Conservation (phyloP, 2,329 filamentous ascomycete species). For the Fusarium sp. region DNA sequence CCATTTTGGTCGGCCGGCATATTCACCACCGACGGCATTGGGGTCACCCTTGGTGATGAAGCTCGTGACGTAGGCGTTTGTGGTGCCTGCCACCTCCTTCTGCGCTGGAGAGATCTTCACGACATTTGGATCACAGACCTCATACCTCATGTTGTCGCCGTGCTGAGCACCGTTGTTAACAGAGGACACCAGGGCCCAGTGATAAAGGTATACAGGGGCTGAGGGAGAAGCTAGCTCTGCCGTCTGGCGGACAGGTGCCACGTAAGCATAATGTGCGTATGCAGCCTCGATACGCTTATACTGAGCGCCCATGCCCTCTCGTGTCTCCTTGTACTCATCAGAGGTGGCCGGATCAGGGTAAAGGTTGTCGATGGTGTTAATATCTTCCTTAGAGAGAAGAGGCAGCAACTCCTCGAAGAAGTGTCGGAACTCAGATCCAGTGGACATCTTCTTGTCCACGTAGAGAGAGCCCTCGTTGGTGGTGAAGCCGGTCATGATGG, state of each 20-base stretch:
- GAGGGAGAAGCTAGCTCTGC: constrained; percentile 45
- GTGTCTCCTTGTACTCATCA: constrained; percentile 52
- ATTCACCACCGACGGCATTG: constrained; percentile 47
- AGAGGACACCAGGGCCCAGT: constrained; percentile 60
- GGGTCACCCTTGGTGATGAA: constrained; percentile 61
- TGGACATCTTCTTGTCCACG: constrained; percentile 63
- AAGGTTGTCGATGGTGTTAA: constrained; percentile 64
- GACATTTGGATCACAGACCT: constrained; percentile 54
- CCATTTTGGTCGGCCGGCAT: constrained; percentile 50
- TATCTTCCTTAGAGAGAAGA: constrained; percentile 61
- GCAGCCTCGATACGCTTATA: constrained; percentile 67
- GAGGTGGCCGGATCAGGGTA: constrained; percentile 68
- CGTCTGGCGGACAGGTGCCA: constrained; percentile 63
- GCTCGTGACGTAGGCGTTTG: constrained; percentile 62
- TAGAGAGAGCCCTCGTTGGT: constrained; percentile 77
- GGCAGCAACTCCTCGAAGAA: constrained; percentile 74
- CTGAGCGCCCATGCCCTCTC: constrained; percentile 58
- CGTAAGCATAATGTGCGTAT: constrained; percentile 67
- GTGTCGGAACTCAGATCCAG: constrained; percentile 62
- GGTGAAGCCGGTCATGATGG: constrained; percentile 76
- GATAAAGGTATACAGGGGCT: constrained; percentile 41
- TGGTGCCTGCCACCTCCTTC: constrained; percentile 53
- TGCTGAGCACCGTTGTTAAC: constrained; percentile 60
- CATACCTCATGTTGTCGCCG: constrained; percentile 61
- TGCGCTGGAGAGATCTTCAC: constrained; percentile 53